Percentiles rank a stretch among this genome's conserved stretches.
These are phyloP conservation scores for Phytophthora brassicae DNA, from an alignment of 352 stramenopile genomes.

Conservation along the genomic window DNA sequence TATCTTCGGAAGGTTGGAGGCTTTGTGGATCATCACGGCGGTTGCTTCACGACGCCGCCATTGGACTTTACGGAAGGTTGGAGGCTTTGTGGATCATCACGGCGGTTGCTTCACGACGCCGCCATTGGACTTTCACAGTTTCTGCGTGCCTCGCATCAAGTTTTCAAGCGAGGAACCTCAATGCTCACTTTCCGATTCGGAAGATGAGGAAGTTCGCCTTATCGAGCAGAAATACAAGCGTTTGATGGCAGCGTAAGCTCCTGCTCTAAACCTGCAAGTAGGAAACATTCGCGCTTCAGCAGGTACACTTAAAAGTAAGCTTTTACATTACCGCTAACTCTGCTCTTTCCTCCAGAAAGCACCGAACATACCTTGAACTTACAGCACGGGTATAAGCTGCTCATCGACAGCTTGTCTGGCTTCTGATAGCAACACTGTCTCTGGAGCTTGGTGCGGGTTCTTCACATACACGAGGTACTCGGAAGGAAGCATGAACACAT, in stretches of 20 bases:
- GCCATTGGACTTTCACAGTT: conserved; percentile 59
- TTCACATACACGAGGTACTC: conserved; percentile 80
- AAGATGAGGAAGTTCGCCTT: conserved; percentile 73
- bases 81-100: conserved; percentile 50
- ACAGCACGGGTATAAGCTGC: conserved; percentile 32
- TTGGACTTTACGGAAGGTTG: no score
- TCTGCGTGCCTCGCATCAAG: conserved; percentile 81
- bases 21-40: conserved; percentile 50
- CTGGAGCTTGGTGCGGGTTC: conserved; percentile 7
- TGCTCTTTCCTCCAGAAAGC: not conserved
- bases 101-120: conserved; percentile 51
- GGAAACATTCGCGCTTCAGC: conserved; percentile 9
- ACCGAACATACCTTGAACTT: not conserved
- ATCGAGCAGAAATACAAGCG: conserved; percentile 80
- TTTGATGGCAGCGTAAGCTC: conserved; percentile 38
- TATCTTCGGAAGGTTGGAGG: conserved; percentile 50
- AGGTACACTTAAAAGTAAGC: conserved; percentile 26
- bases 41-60: conserved; percentile 51
- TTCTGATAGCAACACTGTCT: conserved; percentile 14
- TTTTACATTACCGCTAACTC: conserved; percentile 4
- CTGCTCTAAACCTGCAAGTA: conserved; percentile 8
- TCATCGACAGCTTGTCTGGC: conserved; percentile 24
- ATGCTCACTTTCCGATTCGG: conserved; percentile 55
- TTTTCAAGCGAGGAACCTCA: conserved; percentile 39
- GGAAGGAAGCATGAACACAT: conserved; percentile 68